A percentile compares a stretch with the other conserved stretches of the same genome.
phyloP scores from a whole-genome alignment of 2,329 filamentous ascomycete genomes.

The Grosmannia penicillata region DNA sequence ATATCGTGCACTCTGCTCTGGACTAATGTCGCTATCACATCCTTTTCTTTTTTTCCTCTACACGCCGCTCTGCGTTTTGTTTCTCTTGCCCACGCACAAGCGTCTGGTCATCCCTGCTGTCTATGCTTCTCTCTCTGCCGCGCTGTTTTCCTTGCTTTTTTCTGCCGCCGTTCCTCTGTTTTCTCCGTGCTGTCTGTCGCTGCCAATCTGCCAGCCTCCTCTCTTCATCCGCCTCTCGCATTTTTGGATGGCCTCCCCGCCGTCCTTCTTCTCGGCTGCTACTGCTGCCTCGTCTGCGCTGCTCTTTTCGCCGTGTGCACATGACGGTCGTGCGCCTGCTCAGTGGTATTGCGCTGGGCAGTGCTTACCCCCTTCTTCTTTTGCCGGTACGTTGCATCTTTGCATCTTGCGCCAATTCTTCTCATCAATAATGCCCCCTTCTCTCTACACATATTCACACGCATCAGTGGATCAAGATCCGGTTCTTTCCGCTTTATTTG shows the following conservation, averaged over 20 bases:
- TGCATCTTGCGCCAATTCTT: background rate
- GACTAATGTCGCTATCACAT: slow-evolving; percentile 1
- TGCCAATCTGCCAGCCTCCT: no score
- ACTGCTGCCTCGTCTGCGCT: no score
- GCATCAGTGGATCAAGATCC: no score
- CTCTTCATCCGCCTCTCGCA: background rate
- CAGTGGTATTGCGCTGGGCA: no score
- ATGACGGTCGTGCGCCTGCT: no score
- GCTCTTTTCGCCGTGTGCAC: background rate
- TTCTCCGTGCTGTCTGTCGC: background rate
- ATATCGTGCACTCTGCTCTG: background rate
- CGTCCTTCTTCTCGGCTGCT: background rate
- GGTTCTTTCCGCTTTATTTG: no score
- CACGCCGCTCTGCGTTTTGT: no score
- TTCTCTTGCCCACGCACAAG: no score
- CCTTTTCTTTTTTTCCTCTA: background rate
- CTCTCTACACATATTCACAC: no score
- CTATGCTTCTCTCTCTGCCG: background rate
- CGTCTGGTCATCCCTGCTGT: background rate
- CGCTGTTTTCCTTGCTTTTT: background rate
- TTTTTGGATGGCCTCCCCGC: background rate
- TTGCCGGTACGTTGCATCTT: background rate
- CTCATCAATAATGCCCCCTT: background rate
- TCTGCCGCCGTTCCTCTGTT: background rate
- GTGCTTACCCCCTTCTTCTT: background rate